phyloP scores from a whole-genome alignment of 306 rosid species.

The Cicer yamashitae region DNA sequence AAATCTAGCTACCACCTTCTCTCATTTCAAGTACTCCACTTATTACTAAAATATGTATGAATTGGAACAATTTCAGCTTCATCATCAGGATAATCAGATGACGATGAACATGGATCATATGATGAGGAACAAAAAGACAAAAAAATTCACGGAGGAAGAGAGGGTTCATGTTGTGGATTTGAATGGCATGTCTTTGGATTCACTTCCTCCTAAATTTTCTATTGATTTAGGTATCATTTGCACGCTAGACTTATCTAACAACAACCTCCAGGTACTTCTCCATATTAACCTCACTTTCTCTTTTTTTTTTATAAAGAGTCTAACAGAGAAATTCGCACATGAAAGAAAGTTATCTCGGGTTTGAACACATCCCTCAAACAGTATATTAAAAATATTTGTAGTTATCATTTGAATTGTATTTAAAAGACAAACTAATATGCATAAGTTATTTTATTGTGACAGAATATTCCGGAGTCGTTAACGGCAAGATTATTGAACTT shows the following conservation, averaged over 20 bases:
- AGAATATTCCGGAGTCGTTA: constrained; percentile 86
- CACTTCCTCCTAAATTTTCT: constrained; percentile 75
- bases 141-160: constrained; percentile 42
- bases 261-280: constrained; percentile 74
- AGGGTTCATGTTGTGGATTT: constrained; percentile 66
- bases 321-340: too few species aligned
- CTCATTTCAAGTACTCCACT: background rate
- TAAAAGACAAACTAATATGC: too few species aligned
- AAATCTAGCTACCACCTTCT: background rate
- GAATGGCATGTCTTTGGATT: constrained; percentile 72
- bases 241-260: constrained; percentile 78
- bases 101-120: constrained; percentile 24
- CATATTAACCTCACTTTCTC: too few species aligned
- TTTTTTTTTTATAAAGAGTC: too few species aligned
- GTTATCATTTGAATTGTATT: too few species aligned
- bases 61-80: constrained; percentile 20
- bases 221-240: constrained; percentile 64
- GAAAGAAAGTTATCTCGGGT: too few species aligned
- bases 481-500: constrained; percentile 78
- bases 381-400: too few species aligned
- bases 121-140: constrained; percentile 43
- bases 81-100: constrained; percentile 19
- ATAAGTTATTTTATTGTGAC: background rate
- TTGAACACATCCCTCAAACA: too few species aligned
- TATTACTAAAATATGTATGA: constrained; percentile 9